Evolutionary conservation across 2,329 filamentous ascomycete genomes (phyloP), one percentile per base, ranked within the genome.

Genomic region (Colletotrichum cordylinicola): DNA sequence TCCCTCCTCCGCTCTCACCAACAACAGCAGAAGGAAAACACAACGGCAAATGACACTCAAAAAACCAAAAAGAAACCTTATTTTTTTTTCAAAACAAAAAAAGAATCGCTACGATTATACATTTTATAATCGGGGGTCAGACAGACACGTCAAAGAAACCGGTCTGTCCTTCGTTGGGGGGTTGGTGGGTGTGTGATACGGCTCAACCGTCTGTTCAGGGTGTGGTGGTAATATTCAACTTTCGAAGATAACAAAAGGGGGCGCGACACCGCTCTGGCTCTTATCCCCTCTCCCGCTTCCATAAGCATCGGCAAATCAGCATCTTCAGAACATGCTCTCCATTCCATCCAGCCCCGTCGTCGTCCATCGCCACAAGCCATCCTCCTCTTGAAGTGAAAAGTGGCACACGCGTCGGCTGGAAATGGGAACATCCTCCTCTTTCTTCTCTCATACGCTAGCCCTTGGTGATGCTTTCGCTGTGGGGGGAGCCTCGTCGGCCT

Each of bases 101-200:
- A 29, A 60, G n/a, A 64, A 67, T 29, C 70, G 73, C 73, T 68
- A 69, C 73, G 73, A 75, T 75, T 75, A 75, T 75, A 73, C 64
- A 73, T 64, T 56, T 68, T 64, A 75, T 73, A 75, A 75, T 68
- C 73, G 65, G 21, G 21, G 21, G 33, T 16, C 9, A 35, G 60
- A 70, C 35, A 21, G 37, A 61, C 35, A 21, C 7, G 9, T 35
- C n/a, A 52, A 52, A 52, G 43, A 52, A 52, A 1, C n/a, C n/a
- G 43, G 43, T 52, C 0, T 21, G 43, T 52, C 43, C 0, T 8
- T 12, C n/a, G 2, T 13, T 52, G 43, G 43, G 43, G 43, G 43
- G 1, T 48, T 67, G 48, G 35, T 24, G 9, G 9, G 29, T 15
- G 31, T 39, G 69, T 24, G 43, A 16, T 33, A 39, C 70, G 73